These are phyloP conservation scores for Penicillium fuscoglaucum DNA, from an alignment of 2,329 filamentous ascomycete genomes.

Conservation along the genomic window DNA sequence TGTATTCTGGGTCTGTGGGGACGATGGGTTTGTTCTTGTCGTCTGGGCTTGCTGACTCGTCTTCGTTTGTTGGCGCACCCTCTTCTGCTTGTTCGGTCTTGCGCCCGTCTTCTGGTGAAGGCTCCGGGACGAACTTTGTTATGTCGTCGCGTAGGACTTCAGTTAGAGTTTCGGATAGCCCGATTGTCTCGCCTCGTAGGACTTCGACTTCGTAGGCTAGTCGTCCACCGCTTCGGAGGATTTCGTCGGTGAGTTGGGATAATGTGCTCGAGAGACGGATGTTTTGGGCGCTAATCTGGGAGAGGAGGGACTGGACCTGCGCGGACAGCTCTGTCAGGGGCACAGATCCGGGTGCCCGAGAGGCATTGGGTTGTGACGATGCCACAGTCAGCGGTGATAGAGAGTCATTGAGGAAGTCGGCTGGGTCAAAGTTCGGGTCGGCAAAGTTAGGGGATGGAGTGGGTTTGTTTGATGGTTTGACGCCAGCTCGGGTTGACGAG, in stretches of 20 bases:
- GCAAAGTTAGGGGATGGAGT: constrained; percentile 68
- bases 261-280: constrained; percentile 76
- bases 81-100: constrained; percentile 6
- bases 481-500: constrained; percentile 21
- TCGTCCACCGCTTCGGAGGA: constrained; percentile 81
- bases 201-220: constrained; percentile 94
- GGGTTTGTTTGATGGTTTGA: constrained; percentile 36
- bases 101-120: constrained; percentile 1
- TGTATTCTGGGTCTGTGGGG: constrained; percentile 61
- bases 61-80: constrained; percentile 7
- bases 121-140: constrained; percentile 64
- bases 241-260: constrained; percentile 91
- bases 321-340: constrained; percentile 74
- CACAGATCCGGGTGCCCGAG: constrained; percentile 50
- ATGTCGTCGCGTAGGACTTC: constrained; percentile 73
- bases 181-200: constrained; percentile 79
- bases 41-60: constrained; percentile 6
- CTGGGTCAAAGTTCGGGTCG: constrained; percentile 74
- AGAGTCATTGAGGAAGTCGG: constrained; percentile 77
- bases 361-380: constrained; percentile 41
- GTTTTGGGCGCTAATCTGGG: constrained; percentile 85
- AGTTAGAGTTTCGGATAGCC: constrained; percentile 75
- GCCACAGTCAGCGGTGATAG: constrained; percentile 66
- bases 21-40: constrained; percentile 2
- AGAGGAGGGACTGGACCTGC: constrained; percentile 79